Conservation (phyloP, 83 land plant species). For the Larix sibirica region DNA sequence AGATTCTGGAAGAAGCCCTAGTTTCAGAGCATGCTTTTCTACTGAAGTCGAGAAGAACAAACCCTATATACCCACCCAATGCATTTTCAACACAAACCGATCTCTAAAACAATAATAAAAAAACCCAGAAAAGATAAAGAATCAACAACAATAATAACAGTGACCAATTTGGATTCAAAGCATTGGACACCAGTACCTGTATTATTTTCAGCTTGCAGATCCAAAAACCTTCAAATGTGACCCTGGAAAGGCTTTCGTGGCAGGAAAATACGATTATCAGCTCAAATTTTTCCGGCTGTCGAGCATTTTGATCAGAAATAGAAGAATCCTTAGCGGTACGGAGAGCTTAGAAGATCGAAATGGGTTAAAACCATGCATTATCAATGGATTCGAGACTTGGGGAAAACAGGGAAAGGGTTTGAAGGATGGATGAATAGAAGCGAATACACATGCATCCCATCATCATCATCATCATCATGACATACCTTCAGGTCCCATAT, state of each 20-base stretch:
- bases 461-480: too few relatives aligned
- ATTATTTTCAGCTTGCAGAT: slow-evolving; percentile 1
- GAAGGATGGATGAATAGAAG: background rate
- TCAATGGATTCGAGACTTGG: background rate
- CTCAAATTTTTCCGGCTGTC: background rate
- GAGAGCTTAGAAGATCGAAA: background rate
- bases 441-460: background rate
- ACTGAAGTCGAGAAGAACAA: background rate
- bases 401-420: background rate
- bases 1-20: too few relatives aligned
- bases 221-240: background rate
- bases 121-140: background rate
- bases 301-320: background rate
- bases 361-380: background rate
- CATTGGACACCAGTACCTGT: background rate
- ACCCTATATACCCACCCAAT: background rate
- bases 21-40: background rate
- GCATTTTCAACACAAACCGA: too few relatives aligned
- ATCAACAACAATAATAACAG: background rate
- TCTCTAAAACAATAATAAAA: background rate
- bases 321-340: background rate
- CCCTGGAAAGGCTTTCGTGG: background rate
- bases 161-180: background rate
- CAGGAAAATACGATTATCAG: background rate
- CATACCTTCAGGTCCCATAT: too few relatives aligned